These are phyloP conservation scores for Botryotinia convoluta DNA, from an alignment of 2,329 filamentous ascomycete genomes.

Conservation along the genomic window DNA sequence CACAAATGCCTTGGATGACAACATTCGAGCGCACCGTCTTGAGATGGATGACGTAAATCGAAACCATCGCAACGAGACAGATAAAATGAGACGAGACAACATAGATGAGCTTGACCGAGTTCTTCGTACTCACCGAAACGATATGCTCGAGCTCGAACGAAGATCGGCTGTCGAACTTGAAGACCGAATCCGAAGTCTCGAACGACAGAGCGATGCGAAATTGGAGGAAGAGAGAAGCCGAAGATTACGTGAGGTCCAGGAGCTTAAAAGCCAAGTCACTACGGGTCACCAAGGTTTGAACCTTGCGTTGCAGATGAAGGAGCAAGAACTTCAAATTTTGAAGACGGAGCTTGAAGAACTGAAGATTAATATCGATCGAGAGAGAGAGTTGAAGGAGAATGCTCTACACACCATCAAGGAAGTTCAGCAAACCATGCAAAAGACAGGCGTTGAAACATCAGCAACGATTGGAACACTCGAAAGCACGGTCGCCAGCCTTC, in stretches of 20 bases:
- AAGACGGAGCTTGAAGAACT: conserved; percentile 48
- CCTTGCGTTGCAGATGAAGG: conserved; percentile 43
- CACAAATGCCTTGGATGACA: conserved; percentile 50
- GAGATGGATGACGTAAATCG: conserved; percentile 53
- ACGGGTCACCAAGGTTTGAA: conserved; percentile 44
- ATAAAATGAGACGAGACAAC: conserved; percentile 51
- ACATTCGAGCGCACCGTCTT: conserved; percentile 49
- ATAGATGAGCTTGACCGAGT: conserved; percentile 56
- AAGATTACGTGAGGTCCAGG: conserved; percentile 60
- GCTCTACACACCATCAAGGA: conserved; percentile 50
- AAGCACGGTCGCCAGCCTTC: conserved; percentile 69
- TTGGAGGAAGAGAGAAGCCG: conserved; percentile 62
- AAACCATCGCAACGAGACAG: conserved; percentile 54
- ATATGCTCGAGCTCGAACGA: conserved; percentile 62
- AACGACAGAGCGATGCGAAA: conserved; percentile 44
- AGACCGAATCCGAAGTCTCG: conserved; percentile 35
- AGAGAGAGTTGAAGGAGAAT: conserved; percentile 50
- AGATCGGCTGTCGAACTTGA: conserved; percentile 51
- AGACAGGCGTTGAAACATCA: conserved; percentile 56
- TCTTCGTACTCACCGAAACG: conserved; percentile 62
- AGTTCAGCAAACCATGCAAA: conserved; percentile 38
- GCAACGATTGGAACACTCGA: conserved; percentile 67
- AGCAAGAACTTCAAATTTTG: conserved; percentile 52
- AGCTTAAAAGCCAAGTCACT: conserved; percentile 54
- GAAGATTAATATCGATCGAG: conserved; percentile 54